Evolutionary conservation across 169 alveolate species (phyloP).

Genomic region (Cryptosporidium canis): DNA sequence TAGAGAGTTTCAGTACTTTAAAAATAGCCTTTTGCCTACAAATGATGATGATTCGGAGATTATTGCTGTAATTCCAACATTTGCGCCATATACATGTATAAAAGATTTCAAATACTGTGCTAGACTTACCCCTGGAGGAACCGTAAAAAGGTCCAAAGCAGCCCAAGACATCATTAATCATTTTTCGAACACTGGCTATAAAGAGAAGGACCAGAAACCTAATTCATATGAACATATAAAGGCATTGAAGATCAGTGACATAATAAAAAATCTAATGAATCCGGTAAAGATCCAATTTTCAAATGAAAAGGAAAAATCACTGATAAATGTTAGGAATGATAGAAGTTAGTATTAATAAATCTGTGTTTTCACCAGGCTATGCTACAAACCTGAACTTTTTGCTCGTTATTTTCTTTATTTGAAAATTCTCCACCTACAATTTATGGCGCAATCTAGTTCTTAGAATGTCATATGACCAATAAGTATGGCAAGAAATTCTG

Average conservation of each 20-base stretch:
- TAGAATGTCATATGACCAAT: background rate
- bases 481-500: conserved; percentile 80
- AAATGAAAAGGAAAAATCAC: conserved; percentile 6
- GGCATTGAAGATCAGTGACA: conserved; percentile 17
- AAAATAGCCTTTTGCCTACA: conserved; percentile 16
- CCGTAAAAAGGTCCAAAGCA: conserved; percentile 50
- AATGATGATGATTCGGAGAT: conserved; percentile 41
- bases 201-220: conserved; percentile 44
- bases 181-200: conserved; percentile 13
- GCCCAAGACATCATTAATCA: conserved; percentile 62
- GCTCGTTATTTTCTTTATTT: background rate
- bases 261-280: conserved; percentile 42
- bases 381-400: background rate
- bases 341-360: conserved; percentile 38
- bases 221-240: conserved; percentile 47
- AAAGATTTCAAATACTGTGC: conserved; percentile 27
- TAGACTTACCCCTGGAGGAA: conserved; percentile 67
- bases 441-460: background rate
- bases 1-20: conserved; percentile 46
- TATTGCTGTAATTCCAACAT: conserved; percentile 61
- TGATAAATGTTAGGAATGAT: conserved; percentile 3
- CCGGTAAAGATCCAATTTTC: conserved; percentile 58
- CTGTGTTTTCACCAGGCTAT: background rate
- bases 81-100: conserved; percentile 52
- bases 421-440: background rate